A percentile compares a stretch with the other conserved stretches of the same genome.
Conservation (phyloP, 306 rosid genomes). For the Pachyrhizus erosus region DNA sequence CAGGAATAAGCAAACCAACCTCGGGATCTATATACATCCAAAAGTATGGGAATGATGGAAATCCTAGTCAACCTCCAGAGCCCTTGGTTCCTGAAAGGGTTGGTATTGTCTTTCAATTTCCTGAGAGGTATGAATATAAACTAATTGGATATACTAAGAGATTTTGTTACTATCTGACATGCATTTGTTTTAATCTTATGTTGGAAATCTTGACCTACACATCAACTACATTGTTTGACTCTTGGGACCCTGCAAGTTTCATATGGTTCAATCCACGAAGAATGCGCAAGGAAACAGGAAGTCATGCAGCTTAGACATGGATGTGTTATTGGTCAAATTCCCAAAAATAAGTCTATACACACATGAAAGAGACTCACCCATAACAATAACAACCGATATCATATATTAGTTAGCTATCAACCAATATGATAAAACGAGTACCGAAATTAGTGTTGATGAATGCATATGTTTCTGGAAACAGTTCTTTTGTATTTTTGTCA, state of each 20-base stretch:
- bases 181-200: conserved; percentile 11
- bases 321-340: background rate
- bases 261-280: conserved; percentile 4
- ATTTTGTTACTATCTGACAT: conserved; percentile 13
- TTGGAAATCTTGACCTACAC: conserved; percentile 20
- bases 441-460: background rate
- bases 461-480: background rate
- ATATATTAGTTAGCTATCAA: background rate
- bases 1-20: conserved; percentile 87
- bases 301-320: background rate
- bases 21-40: conserved; percentile 80
- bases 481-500: background rate
- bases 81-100: conserved; percentile 77
- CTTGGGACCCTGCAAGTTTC: conserved; percentile 5
- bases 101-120: conserved; percentile 94
- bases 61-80: conserved; percentile 62
- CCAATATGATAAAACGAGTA: background rate
- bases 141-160: conserved; percentile 12
- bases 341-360: background rate
- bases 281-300: conserved; percentile 7
- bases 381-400: background rate
- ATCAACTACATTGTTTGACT: background rate
- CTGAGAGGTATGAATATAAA: conserved; percentile 74
- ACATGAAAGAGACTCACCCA: background rate
- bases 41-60: conserved; percentile 73